A percentile compares a stretch with the other conserved stretches of the same genome.
Conservation (phyloP, 2,329 filamentous ascomycete genomes). For the Zymoseptoria brevis region DNA sequence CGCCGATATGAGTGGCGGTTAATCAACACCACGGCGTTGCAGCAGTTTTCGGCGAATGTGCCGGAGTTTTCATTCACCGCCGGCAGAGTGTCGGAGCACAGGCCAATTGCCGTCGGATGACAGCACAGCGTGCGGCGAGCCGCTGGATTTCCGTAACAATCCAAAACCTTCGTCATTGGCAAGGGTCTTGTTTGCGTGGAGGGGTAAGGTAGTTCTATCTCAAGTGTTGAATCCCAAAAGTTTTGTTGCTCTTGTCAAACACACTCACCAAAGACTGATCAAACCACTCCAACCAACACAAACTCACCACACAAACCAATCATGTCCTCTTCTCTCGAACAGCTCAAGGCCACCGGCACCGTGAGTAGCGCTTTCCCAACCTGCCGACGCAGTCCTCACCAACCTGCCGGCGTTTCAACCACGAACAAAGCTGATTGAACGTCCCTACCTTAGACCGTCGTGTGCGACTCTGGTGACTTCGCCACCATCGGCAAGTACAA, state of each 20-base stretch:
- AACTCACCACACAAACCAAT: constrained; percentile 7
- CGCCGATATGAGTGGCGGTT: neutral
- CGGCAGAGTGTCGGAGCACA: neutral
- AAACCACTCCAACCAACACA: neutral
- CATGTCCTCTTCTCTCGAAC: constrained; percentile 88
- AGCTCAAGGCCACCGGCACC: constrained; percentile 94
- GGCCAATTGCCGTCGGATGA: neutral
- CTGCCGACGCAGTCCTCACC: neutral
- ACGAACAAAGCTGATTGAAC: constrained; percentile 12
- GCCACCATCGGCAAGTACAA: constrained; percentile 98
- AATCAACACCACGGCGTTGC: neutral
- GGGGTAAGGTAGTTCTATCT: too few species aligned
- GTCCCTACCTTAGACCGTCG: constrained; percentile 65
- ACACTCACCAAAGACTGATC: constrained; percentile 1
- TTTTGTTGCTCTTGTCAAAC: neutral
- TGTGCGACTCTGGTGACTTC: constrained; percentile 85
- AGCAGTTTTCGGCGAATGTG: neutral
- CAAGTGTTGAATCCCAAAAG: neutral
- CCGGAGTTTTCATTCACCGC: neutral
- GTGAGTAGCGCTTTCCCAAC: constrained; percentile 49
- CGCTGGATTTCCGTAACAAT: neutral
- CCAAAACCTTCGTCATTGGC: neutral
- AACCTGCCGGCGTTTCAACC: constrained; percentile 12
- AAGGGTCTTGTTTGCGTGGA: neutral
- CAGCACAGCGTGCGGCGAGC: neutral